These are phyloP conservation scores for Bimuria novae-zelandiae DNA, from an alignment of 2,329 filamentous ascomycete species.

Conservation along the genomic window DNA sequence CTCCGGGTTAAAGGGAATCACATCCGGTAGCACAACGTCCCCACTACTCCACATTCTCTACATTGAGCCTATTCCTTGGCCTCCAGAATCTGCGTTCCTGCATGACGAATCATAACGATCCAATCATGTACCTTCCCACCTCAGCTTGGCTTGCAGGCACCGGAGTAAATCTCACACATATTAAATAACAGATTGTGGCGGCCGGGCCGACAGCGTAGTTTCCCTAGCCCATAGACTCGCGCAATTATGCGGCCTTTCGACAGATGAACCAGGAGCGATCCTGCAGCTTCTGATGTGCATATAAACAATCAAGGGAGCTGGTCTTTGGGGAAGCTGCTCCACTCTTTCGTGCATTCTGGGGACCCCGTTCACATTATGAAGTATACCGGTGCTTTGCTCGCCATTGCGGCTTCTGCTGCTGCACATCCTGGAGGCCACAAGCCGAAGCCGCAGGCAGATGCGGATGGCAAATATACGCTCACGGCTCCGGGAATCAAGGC, in stretches of 20 bases:
- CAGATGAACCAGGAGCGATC: conserved; percentile 15
- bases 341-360: conserved; percentile 4
- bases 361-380: conserved; percentile 21
- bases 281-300: conserved; percentile 12
- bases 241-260: conserved; percentile 17
- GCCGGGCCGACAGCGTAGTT: conserved; percentile 11
- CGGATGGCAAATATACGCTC: conserved; percentile 39
- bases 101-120: not conserved
- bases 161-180: conserved; percentile 26
- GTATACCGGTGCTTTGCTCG: conserved; percentile 24
- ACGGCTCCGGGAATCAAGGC: conserved; percentile 38
- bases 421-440: conserved; percentile 11
- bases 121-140: conserved; percentile 16
- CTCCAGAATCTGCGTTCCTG: conserved; percentile 10
- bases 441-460: conserved; percentile 18
- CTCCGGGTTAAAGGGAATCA: conserved; percentile 2
- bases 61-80: conserved; percentile 3
- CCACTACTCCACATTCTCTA: conserved; percentile 5
- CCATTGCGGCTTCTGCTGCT: conserved; percentile 22
- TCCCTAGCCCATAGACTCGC: conserved; percentile 20
- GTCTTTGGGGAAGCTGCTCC: conserved; percentile 8
- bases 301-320: conserved; percentile 20
- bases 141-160: conserved; percentile 21
- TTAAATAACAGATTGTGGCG: conserved; percentile 24
- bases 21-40: conserved; percentile 3